Base-by-base conservation (phyloP, 2,329 filamentous ascomycete genomes). In the Trichoderma atrobrunneum region DNA sequence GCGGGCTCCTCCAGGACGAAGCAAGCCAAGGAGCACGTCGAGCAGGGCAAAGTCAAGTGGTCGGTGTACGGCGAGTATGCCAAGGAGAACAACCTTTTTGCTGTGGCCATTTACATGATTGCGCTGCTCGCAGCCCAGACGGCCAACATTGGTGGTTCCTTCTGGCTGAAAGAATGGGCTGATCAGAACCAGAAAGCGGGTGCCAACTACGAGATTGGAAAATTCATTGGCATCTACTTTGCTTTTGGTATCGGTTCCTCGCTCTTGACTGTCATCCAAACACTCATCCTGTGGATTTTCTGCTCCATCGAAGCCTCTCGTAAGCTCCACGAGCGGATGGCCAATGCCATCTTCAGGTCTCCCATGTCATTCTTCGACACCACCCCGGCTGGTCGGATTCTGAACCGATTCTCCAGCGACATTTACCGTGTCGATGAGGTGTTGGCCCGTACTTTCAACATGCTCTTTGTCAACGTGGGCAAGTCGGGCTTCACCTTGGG, bases 351-450 rank as follows among this genome's bases (percentile, higher is more conserved):
- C 77, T 99, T 99, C 87, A 89, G 96, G 76, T 97, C 94, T 48
- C 97, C 96, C 70, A 99, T 99, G 96, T 96, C 91, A 77, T 99
- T 99, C 84, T 99, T 99, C 77, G 97, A 99, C 81, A 97, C 95
- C 0, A 99, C 96, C 2, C 96, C 96, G 3, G 92, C 95, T 74
- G 96, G 96, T n/a, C 91, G 97, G 72, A 98, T 99, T 78, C 86
- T 99, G 73, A 99, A 99, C 81, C 89, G 96, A 70, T 99, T 99
- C 82, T 98, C 95, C 18, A 90, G 90, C 82, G 91, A 95, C 79
- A 91, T 93, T 72, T 94, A 94, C 81, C 87, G 88, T 72, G 91
- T 98, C 39, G 94, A 98, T 79, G 94, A 99, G 84, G 93, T 98
- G 56, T 88, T 99, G 76, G 95, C 96, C 74, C 92, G 97, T 75